Base-by-base conservation (phyloP, 2,329 filamentous ascomycete genomes). In the Fusarium gaditjirri region DNA sequence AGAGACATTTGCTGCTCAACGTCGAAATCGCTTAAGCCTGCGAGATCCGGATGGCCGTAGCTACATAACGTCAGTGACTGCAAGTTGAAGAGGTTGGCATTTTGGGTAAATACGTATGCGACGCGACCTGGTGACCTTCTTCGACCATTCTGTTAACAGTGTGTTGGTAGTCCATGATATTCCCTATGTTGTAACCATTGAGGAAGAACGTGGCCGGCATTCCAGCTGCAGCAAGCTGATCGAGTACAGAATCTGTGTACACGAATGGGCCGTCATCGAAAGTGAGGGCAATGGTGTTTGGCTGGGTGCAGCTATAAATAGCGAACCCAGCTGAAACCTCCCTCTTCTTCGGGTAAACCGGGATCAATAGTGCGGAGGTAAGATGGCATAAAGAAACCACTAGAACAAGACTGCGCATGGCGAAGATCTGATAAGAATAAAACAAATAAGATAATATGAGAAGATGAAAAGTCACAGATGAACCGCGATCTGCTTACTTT, bases 1-100 rank as follows among this genome's bases (percentile, higher is more conserved):
- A 68, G 29, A 14, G 35, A 31, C 64, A 68, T 68, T n/a, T 68
- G 64, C 21, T 68, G 64, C 33, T 68, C 65, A 2, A 68, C 16
- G 11, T 68, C 65, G 9, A 29, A 46, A 17, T 68, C 57, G 10
- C 42, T 16, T 2, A 68, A 13, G 7, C 13, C 31, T 12, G 58
- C 64, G 13, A 68, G 65, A 56, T 68, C 44, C 3, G 64, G 64
- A 14, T 68, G 65, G 0, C 64, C 57, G 1, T 68, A 68, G 17
- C 65, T 68, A 6, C 11, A 17, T 9, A 3, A 4, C 2, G 13
- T 54, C 21, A 39, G 39, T 9, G 5, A 46, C 9, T 1, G 10
- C 12, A n/a, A 5, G 2, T 6, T n/a, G 3, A 54, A 6, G 2
- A 5, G 23, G 3, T 1, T 1, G 9, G n/a, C 13, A 4, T 4